These are phyloP conservation scores for Magnolia kwangsiensis DNA, from an alignment of 164 flowering plant genomes.

Conservation along the genomic window DNA sequence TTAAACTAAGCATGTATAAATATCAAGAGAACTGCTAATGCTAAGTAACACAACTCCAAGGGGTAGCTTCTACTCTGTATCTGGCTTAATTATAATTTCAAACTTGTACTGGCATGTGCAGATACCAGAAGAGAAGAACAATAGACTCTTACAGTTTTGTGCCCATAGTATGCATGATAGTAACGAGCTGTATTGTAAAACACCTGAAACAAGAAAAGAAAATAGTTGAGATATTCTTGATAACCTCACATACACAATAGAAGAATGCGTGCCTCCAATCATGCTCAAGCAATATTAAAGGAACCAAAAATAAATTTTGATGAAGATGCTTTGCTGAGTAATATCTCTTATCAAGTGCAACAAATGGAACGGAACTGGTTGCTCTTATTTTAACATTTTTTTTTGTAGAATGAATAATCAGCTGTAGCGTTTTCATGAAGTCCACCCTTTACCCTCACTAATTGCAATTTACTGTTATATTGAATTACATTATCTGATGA, in stretches of 20 bases:
- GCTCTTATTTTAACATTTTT: not conserved
- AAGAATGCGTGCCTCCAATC: not conserved
- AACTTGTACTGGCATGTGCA: not conserved
- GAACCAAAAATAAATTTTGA: not conserved
- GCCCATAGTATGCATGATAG: conserved; percentile 89
- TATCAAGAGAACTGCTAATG: conserved; percentile 1
- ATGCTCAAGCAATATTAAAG: not conserved
- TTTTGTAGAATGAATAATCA: not conserved
- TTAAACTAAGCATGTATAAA: not conserved
- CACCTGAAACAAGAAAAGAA: conserved; percentile 44
- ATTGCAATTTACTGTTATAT: not conserved
- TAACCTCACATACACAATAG: not conserved
- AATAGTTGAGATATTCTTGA: conserved; percentile 2
- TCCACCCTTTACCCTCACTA: not conserved
- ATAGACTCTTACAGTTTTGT: conserved; percentile 75
- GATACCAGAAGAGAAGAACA: conserved; percentile 2
- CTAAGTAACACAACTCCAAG: not conserved
- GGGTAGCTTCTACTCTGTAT: not conserved
- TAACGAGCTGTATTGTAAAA: conserved; percentile 92
- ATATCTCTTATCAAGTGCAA: not conserved
- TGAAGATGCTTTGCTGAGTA: not conserved
- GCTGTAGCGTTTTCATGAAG: not conserved
- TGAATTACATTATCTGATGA: not conserved
- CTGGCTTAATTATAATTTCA: not conserved
- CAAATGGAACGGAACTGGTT: not conserved